These are phyloP conservation scores for Pleurotus djamor DNA, from an alignment of 768 basidiomycete genomes.

Conservation along the genomic window DNA sequence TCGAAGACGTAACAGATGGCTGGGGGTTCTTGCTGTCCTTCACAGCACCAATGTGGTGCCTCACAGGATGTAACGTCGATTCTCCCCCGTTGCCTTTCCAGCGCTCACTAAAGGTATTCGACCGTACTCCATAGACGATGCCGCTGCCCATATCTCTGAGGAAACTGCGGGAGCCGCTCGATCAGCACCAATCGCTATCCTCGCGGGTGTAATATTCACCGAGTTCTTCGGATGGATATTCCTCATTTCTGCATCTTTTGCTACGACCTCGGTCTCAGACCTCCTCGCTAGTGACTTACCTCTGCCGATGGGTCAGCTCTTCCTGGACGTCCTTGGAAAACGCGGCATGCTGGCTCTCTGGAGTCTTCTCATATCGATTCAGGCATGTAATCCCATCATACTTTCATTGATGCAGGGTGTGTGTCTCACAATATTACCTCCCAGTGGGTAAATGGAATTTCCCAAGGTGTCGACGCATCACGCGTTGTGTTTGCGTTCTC, in stretches of 20 bases:
- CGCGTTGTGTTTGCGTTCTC: slow-evolving; percentile 66
- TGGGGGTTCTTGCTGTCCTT: slow-evolving; percentile 66
- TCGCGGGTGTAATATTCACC: slow-evolving; percentile 50
- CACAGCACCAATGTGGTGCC: slow-evolving; percentile 63
- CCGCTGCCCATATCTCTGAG: slow-evolving; percentile 65
- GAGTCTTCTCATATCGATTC: slow-evolving; percentile 51
- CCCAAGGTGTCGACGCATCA: slow-evolving; percentile 64
- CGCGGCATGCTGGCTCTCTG: slow-evolving; percentile 59
- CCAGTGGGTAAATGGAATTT: slow-evolving; percentile 62
- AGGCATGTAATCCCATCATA: slow-evolving; percentile 3
- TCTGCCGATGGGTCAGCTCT: slow-evolving; percentile 61
- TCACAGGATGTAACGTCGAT: slow-evolving; percentile 53
- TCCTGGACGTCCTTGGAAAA: slow-evolving; percentile 54
- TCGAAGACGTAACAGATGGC: slow-evolving; percentile 32
- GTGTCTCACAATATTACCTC: not conserved
- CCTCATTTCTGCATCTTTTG: slow-evolving; percentile 55
- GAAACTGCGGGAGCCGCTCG: slow-evolving; percentile 54
- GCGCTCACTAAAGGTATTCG: not conserved
- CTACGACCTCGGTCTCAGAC: slow-evolving; percentile 43
- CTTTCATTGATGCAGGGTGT: not conserved
- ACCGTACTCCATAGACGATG: slow-evolving; percentile 45
- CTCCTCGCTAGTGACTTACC: slow-evolving; percentile 44
- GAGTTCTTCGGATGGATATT: slow-evolving; percentile 53
- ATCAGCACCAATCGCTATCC: slow-evolving; percentile 58
- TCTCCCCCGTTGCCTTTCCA: not conserved